These are phyloP conservation scores for Sphaceloma murrayae DNA, from an alignment of 2,329 filamentous ascomycete species.

Conservation along the genomic window DNA sequence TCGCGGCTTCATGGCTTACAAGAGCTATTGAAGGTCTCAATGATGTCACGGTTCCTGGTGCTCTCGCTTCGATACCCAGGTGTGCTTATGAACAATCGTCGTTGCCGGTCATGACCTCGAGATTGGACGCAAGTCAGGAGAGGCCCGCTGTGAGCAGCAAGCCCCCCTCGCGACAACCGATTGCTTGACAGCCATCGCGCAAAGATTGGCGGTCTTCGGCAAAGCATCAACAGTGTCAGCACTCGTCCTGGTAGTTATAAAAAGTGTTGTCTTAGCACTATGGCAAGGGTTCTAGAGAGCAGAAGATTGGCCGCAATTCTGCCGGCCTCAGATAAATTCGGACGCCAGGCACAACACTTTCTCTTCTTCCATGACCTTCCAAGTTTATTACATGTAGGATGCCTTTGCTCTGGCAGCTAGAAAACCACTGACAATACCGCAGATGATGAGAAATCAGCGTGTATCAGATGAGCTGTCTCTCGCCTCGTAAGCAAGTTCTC, in stretches of 20 bases:
- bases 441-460: slow-evolving; percentile 99
- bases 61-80: too few relatives aligned
- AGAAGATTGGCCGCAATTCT: slow-evolving; percentile 4
- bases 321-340: slow-evolving; percentile 12
- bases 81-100: neutral
- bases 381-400: slow-evolving; percentile 97
- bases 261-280: too few relatives aligned
- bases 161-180: neutral
- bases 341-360: slow-evolving; percentile 22
- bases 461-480: slow-evolving; percentile 77
- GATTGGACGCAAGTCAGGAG: neutral
- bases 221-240: slow-evolving; percentile 1
- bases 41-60: too few relatives aligned
- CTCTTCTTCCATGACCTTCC: slow-evolving; percentile 75
- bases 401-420: too few relatives aligned
- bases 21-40: slow-evolving; percentile 25
- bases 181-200: slow-evolving; percentile 4
- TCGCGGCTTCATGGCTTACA: neutral
- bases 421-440: slow-evolving; percentile 27
- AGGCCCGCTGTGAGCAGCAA: neutral
- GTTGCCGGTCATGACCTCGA: neutral
- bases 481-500: slow-evolving; percentile 68
- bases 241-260: neutral
- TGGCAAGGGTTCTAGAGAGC: neutral
- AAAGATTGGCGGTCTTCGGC: neutral